Percentiles rank a stretch among this genome's conserved stretches.
Conservation (phyloP, 345 rosid genomes). For the Noccaea bulbosa region DNA sequence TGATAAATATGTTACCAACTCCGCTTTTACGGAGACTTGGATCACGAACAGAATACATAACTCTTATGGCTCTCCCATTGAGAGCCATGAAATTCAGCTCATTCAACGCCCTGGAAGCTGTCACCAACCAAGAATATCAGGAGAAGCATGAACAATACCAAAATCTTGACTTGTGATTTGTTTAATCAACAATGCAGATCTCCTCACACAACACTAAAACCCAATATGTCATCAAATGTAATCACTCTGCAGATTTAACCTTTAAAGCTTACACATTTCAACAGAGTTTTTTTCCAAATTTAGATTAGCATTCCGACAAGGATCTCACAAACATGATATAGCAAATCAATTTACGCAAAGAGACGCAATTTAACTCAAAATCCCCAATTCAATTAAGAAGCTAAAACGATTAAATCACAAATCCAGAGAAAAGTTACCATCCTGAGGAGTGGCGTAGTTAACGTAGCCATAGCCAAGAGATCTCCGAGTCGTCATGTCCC, state of each 20-base stretch:
- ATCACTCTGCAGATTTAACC: not conserved
- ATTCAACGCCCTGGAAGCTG: conserved; percentile 91
- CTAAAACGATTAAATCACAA: not conserved
- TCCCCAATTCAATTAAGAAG: not conserved
- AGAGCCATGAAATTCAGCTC: conserved; percentile 72
- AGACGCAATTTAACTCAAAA: not conserved
- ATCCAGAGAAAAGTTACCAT: conserved; percentile 57
- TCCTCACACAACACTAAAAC: not conserved
- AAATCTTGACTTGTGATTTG: not conserved
- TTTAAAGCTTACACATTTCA: conserved; percentile 1
- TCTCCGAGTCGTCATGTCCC: conserved; percentile 73
- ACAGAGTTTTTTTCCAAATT: not conserved
- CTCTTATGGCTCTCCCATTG: conserved; percentile 69
- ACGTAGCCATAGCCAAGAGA: conserved; percentile 93
- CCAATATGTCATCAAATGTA: not conserved
- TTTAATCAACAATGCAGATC: not conserved
- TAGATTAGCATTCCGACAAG: not conserved
- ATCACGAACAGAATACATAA: conserved; percentile 94
- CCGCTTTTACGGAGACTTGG: conserved; percentile 92
- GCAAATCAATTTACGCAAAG: not conserved
- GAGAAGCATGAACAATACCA: conserved; percentile 3
- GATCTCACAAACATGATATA: conserved; percentile 14
- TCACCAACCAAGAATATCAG: conserved; percentile 10
- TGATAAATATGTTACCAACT: conserved; percentile 87
- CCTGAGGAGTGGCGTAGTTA: conserved; percentile 71